Base-by-base conservation (phyloP, 495 filamentous ascomycete genomes). In the Stereocaulon alpinum region DNA sequence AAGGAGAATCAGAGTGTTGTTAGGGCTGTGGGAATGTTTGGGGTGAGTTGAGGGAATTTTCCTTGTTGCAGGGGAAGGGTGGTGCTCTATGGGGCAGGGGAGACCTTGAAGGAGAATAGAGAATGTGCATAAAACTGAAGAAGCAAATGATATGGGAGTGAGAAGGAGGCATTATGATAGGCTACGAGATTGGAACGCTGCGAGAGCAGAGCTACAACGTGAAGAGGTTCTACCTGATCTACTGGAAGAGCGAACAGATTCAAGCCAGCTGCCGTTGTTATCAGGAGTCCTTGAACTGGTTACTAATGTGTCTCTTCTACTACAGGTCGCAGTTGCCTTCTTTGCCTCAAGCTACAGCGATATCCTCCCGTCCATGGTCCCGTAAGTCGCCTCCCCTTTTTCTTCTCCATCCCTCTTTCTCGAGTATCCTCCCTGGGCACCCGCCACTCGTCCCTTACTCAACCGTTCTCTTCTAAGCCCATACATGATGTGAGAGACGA, bases 281-380 rank as follows among this genome's bases (percentile, higher is more conserved):
- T 24, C 24, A 24, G 24, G 24, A 3, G 3, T 24, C 3, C 3
- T 24, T 24, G 24, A 24, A 24, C 24, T 24, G 24, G 24, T 24
- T 1, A 50, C 22, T 47, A 15, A 40, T 18, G 14, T 30, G 24
- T 24, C 24, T 6, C 43, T 24, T 34, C 32, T 7, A n/a, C 7
- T 40, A 56, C 24, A 68, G 66, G 55, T 64, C 30, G 66, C 63
- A 4, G 64, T 68, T 4, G 61, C 64, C 2, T 66, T 68, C 55
- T 41, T 68, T 27, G 50, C 61, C 0, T 62, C 61, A 27, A 66
- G 61, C 57, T 68, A 61, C 51, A 58, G 55, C 50, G 66, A 68
- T 14, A 3, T 57, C n/a, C 41, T 66, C 7, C 32, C 42, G 4
- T 40, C 59, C 17, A 27, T 43, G 20, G 52, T 55, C 12, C 58